phyloP scores from a whole-genome alignment of 306 rosid genomes.

The Albizia julibrissin region DNA sequence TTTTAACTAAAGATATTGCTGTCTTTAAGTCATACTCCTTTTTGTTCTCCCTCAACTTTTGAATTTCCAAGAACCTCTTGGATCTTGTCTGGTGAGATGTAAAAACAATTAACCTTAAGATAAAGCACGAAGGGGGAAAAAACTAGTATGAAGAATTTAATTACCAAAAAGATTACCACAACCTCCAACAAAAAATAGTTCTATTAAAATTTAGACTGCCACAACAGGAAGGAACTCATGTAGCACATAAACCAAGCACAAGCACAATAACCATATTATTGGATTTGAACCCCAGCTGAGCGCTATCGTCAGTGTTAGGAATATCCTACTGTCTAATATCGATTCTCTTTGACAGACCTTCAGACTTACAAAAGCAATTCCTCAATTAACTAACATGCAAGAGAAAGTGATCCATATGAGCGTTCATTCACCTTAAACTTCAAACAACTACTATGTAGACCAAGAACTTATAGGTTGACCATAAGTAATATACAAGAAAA shows the following conservation, averaged over 20 bases:
- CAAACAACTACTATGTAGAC: neutral
- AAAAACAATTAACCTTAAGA: conserved; percentile 18
- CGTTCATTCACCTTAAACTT: neutral
- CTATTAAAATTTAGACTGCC: neutral
- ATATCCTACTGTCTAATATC: neutral
- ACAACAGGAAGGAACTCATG: conserved; percentile 4
- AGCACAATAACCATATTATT: conserved; percentile 10
- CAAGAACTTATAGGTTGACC: neutral
- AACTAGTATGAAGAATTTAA: conserved; percentile 1
- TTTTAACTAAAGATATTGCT: conserved; percentile 75
- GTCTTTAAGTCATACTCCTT: conserved; percentile 76
- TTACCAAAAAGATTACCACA: neutral
- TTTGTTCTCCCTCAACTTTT: conserved; percentile 81
- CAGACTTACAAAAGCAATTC: neutral
- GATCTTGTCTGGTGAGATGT: conserved; percentile 66
- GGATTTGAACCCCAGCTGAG: neutral
- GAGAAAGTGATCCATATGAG: neutral
- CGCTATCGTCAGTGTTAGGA: neutral
- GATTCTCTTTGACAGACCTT: neutral
- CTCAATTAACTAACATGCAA: neutral
- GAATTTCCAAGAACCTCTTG: conserved; percentile 96
- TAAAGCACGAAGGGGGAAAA: neutral
- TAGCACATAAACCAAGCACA: neutral
- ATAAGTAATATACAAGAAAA: neutral
- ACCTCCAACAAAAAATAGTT: neutral